Conservation (phyloP, 1,284 basidiomycete genomes). For the Athelia sp. region DNA sequence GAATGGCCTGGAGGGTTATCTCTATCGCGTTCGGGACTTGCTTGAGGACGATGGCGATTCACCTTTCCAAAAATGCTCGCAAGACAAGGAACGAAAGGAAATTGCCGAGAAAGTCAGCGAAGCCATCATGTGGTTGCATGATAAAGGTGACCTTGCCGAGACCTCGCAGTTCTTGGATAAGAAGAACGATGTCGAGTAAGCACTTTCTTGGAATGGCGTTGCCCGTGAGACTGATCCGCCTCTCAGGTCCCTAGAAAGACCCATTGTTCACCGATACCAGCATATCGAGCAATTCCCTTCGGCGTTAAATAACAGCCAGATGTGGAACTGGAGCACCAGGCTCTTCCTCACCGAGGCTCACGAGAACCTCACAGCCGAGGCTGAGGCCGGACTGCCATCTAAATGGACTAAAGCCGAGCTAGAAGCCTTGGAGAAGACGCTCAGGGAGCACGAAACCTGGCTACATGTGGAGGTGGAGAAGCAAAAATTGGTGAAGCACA, state of each 20-base stretch:
- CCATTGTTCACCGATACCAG: constrained; percentile 80
- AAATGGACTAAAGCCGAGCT: constrained; percentile 84
- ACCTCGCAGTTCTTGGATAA: constrained; percentile 71
- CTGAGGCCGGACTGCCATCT: constrained; percentile 51
- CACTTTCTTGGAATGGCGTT: constrained; percentile 12
- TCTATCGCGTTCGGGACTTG: constrained; percentile 87
- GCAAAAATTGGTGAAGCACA: constrained; percentile 67
- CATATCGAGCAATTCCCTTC: constrained; percentile 78
- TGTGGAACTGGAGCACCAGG: constrained; percentile 77
- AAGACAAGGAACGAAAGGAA: constrained; percentile 60
- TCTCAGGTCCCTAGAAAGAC: constrained; percentile 69
- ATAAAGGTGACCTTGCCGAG: constrained; percentile 81
- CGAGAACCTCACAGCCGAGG: constrained; percentile 63
- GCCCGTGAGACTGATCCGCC: constrained; percentile 3
- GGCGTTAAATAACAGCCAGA: constrained; percentile 73
- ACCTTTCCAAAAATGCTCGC: constrained; percentile 79
- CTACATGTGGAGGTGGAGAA: constrained; percentile 73
- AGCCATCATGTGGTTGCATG: constrained; percentile 79
- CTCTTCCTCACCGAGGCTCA: constrained; percentile 80
- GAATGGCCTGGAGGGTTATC: constrained; percentile 88
- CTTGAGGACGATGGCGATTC: constrained; percentile 65
- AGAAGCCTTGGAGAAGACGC: constrained; percentile 63
- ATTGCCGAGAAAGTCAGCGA: constrained; percentile 66
- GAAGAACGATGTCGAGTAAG: constrained; percentile 77
- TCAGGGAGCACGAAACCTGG: constrained; percentile 80